A percentile compares a stretch with the other conserved stretches of the same genome.
phyloP scores from a whole-genome alignment of 2,329 filamentous ascomycete species.

The Bimuria novae-zelandiae region DNA sequence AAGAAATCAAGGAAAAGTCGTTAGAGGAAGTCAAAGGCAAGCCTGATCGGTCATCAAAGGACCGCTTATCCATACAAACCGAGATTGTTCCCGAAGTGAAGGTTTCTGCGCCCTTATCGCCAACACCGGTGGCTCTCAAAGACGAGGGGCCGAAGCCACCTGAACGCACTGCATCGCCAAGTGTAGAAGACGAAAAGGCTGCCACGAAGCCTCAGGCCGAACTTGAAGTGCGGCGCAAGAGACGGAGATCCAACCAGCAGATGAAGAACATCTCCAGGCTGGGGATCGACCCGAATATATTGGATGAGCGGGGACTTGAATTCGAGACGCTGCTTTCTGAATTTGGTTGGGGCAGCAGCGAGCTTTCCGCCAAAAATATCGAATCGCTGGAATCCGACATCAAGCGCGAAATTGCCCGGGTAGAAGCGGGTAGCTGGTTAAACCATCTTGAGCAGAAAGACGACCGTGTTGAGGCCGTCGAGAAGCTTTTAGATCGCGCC shows the following conservation, averaged over 20 bases:
- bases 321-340: conserved; percentile 83
- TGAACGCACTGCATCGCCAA: conserved; percentile 45
- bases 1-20: conserved; percentile 31
- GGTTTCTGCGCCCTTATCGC: conserved; percentile 38
- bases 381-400: conserved; percentile 82
- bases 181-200: conserved; percentile 21
- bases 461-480: conserved; percentile 84
- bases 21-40: conserved; percentile 27
- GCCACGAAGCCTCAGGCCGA: conserved; percentile 27
- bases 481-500: conserved; percentile 82
- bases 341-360: conserved; percentile 83
- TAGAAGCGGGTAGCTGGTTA: conserved; percentile 92
- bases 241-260: conserved; percentile 72
- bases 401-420: conserved; percentile 84
- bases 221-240: conserved; percentile 60
- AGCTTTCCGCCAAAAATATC: conserved; percentile 74
- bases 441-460: conserved; percentile 83
- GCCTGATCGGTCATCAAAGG: conserved; percentile 36
- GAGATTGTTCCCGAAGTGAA: conserved; percentile 42
- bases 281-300: conserved; percentile 75
- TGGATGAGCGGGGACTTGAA: conserved; percentile 76
- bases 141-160: conserved; percentile 28
- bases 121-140: conserved; percentile 21
- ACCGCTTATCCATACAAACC: conserved; percentile 35
- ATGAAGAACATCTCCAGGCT: conserved; percentile 76